A percentile compares a stretch with the other conserved stretches of the same genome.
phyloP scores from a whole-genome alignment of 495 filamentous ascomycete genomes.

The Podospora australis region DNA sequence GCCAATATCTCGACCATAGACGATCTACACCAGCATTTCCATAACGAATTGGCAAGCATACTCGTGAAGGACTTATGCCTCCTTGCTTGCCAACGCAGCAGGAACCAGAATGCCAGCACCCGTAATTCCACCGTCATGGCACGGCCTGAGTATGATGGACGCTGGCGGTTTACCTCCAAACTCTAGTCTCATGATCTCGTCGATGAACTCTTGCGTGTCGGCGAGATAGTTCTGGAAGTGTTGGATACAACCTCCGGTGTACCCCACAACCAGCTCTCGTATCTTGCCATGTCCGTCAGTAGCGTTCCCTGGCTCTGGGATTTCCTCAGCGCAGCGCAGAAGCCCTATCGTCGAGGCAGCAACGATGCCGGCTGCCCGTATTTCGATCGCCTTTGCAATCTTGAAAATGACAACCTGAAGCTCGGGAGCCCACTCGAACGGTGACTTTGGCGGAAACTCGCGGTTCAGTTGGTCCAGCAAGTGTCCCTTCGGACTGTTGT shows the following conservation, averaged over 20 bases:
- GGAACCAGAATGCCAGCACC: slow-evolving; percentile 72
- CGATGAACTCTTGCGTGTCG: slow-evolving; percentile 61
- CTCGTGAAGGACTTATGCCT: not conserved
- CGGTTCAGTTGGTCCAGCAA: slow-evolving; percentile 46
- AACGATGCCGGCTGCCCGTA: slow-evolving; percentile 63
- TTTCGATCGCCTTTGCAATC: slow-evolving; percentile 58
- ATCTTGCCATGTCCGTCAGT: not conserved
- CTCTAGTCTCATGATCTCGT: slow-evolving; percentile 54
- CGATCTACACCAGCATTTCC: no score
- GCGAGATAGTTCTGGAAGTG: slow-evolving; percentile 67
- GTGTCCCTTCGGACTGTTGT: slow-evolving; percentile 39
- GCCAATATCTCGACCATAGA: not conserved
- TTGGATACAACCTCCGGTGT: slow-evolving; percentile 72
- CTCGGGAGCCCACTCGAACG: slow-evolving; percentile 54
- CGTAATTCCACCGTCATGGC: slow-evolving; percentile 68
- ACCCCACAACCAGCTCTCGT: slow-evolving; percentile 62
- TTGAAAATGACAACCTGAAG: slow-evolving; percentile 50
- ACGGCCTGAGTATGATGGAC: slow-evolving; percentile 59
- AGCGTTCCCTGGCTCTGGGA: slow-evolving; percentile 29
- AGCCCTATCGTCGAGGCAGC: slow-evolving; percentile 66
- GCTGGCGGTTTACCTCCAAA: slow-evolving; percentile 49
- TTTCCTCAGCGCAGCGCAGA: slow-evolving; percentile 59
- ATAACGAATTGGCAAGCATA: no score
- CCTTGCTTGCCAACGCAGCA: slow-evolving; percentile 25
- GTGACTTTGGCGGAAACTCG: slow-evolving; percentile 47